These are phyloP conservation scores for Phytopythium vexans DNA, from an alignment of 352 stramenopile species.

Conservation along the genomic window DNA sequence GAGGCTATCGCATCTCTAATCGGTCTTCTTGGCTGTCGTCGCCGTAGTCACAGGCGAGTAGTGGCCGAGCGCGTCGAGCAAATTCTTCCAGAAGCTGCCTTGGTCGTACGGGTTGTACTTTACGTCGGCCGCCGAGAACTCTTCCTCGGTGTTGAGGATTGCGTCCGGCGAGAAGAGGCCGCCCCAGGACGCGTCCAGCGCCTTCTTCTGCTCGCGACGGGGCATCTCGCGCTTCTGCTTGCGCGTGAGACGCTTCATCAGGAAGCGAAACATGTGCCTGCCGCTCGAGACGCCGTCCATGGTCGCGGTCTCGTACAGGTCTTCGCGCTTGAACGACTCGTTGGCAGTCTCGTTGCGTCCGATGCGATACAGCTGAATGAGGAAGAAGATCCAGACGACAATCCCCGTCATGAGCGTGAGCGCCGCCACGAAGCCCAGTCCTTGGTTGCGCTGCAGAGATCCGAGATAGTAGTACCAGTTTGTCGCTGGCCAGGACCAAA, in stretches of 20 bases:
- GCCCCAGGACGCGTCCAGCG: constrained; percentile 70
- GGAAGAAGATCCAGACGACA: constrained; percentile 67
- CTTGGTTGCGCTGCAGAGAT: constrained; percentile 44
- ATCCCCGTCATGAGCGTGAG: constrained; percentile 56
- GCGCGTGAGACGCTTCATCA: constrained; percentile 40
- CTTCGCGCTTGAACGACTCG: constrained; percentile 82
- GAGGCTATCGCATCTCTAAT: constrained; percentile 3
- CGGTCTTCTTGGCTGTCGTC: constrained; percentile 22
- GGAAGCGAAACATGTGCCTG: constrained; percentile 37
- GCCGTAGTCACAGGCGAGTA: background rate
- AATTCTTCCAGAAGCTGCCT: constrained; percentile 48
- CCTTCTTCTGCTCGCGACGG: constrained; percentile 42
- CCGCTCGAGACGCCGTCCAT: constrained; percentile 40
- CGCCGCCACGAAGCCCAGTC: constrained; percentile 62
- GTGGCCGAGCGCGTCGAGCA: constrained; percentile 54
- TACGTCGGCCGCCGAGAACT: constrained; percentile 67
- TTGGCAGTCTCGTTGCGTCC: constrained; percentile 71
- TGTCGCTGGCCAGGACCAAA: background rate
- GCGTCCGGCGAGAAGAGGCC: constrained; percentile 64
- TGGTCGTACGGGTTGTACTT: constrained; percentile 80
- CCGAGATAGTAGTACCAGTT: background rate
- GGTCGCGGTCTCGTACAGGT: constrained; percentile 53
- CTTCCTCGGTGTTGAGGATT: constrained; percentile 73
- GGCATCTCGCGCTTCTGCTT: constrained; percentile 24
- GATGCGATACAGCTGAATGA: constrained; percentile 76